Conservation (phyloP, 805 yeast genomes). For the Cyberlindnera meyerae region DNA sequence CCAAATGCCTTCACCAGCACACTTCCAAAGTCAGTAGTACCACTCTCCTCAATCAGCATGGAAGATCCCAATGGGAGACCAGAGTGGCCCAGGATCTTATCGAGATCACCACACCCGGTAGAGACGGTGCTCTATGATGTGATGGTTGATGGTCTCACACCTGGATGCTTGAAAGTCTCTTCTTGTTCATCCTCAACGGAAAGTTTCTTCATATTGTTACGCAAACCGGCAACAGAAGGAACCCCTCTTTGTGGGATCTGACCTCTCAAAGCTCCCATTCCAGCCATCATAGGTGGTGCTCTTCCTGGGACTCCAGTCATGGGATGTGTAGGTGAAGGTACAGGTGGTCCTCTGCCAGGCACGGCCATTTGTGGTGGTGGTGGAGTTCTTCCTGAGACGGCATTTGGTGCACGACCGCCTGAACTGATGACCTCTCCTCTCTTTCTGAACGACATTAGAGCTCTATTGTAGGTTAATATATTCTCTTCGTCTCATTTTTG, state of each 20-base stretch:
- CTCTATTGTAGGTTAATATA: too few relatives aligned
- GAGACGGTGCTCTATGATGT: slow-evolving; percentile 75
- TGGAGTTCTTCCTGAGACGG: slow-evolving; percentile 16
- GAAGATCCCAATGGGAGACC: slow-evolving; percentile 81
- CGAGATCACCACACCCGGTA: slow-evolving; percentile 75
- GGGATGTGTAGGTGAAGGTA: background rate
- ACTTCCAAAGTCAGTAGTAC: slow-evolving; percentile 82
- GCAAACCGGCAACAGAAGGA: slow-evolving; percentile 2
- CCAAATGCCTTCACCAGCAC: slow-evolving; percentile 65
- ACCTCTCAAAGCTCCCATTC: slow-evolving; percentile 3
- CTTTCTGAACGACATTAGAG: slow-evolving; percentile 62
- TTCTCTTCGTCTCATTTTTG: too few relatives aligned
- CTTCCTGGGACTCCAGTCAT: background rate
- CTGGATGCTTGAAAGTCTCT: slow-evolving; percentile 35
- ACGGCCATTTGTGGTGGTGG: slow-evolving; percentile 3
- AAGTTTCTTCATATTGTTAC: slow-evolving; percentile 6
- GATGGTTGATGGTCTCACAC: slow-evolving; percentile 65
- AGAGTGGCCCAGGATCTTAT: slow-evolving; percentile 67
- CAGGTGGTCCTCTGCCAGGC: slow-evolving; percentile 13
- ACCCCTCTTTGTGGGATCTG: slow-evolving; percentile 5
- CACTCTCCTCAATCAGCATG: slow-evolving; percentile 72
- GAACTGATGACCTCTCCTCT: slow-evolving; percentile 44
- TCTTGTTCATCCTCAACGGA: slow-evolving; percentile 3
- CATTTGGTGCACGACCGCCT: slow-evolving; percentile 16
- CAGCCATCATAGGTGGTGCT: slow-evolving; percentile 1